These are phyloP conservation scores for Penicillium macrosclerotiorum DNA, from an alignment of 495 filamentous ascomycete genomes.

Conservation along the genomic window DNA sequence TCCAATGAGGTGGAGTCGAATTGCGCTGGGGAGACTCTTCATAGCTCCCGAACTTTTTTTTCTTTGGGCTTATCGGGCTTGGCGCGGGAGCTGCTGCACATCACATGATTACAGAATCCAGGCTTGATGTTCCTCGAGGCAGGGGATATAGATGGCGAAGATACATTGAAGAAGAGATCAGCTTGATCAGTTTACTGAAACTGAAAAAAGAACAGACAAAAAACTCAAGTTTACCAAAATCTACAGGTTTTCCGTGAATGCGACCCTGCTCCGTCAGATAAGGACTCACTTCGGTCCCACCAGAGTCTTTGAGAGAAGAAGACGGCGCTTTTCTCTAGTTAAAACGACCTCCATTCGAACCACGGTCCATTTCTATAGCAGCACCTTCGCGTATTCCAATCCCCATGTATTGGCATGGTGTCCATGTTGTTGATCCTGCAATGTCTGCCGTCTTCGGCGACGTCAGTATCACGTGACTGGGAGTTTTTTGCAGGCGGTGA, in stretches of 20 bases:
- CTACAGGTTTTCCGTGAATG: too few relatives aligned
- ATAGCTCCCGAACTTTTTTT: constrained; percentile 32
- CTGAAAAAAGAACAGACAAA: too few relatives aligned
- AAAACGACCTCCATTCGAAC: too few relatives aligned
- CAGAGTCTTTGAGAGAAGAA: too few relatives aligned
- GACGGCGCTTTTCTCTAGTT: too few relatives aligned
- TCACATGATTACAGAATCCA: constrained; percentile 19
- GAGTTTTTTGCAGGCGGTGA: constrained; percentile 36
- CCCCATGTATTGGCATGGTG: background rate
- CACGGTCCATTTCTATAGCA: too few relatives aligned
- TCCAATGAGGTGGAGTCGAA: constrained; percentile 10
- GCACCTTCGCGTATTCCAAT: background rate
- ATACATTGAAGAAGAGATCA: too few relatives aligned
- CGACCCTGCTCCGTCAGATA: too few relatives aligned
- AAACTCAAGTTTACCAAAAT: too few relatives aligned
- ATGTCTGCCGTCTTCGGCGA: constrained; percentile 17
- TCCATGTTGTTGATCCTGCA: background rate
- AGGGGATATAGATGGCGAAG: too few relatives aligned
- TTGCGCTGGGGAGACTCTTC: constrained; percentile 8
- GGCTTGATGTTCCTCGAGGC: background rate
- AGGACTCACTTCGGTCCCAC: too few relatives aligned
- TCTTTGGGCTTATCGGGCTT: constrained; percentile 29
- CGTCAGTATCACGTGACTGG: constrained; percentile 27
- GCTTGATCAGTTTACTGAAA: too few relatives aligned
- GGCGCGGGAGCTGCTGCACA: constrained; percentile 21